Conservation (phyloP, 345 rosid genomes). For the Abelmoschus esculentus region DNA sequence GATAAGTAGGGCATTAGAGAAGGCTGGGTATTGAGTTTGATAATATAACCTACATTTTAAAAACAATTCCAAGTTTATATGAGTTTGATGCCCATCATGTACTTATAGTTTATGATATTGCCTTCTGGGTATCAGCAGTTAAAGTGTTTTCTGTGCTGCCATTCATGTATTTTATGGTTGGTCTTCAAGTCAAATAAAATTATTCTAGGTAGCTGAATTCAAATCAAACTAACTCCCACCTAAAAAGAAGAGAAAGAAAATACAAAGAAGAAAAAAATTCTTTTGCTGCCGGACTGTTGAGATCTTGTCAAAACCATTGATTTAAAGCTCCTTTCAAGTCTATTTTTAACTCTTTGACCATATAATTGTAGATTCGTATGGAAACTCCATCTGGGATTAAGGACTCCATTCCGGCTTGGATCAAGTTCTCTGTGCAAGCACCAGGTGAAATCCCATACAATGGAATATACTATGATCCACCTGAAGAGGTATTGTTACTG, state of each 20-base stretch:
- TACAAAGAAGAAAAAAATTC: neutral
- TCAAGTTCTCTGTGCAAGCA: constrained; percentile 87
- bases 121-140: no score
- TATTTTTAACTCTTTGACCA: constrained; percentile 1
- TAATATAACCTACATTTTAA: no score
- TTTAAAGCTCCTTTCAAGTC: neutral
- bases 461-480: constrained; percentile 96
- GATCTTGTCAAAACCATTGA: neutral
- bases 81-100: neutral
- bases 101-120: neutral
- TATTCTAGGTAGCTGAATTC: neutral
- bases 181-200: neutral
- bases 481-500: constrained; percentile 56
- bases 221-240: neutral
- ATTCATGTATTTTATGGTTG: neutral
- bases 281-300: neutral
- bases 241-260: neutral
- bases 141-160: neutral
- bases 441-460: constrained; percentile 90
- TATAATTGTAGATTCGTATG: constrained; percentile 69
- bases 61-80: no score
- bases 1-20: neutral
- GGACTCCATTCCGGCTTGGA: constrained; percentile 99
- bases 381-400: constrained; percentile 89
- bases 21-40: constrained; percentile 3